phyloP scores from a whole-genome alignment of 352 stramenopile genomes.

The Phytophthora quininea region DNA sequence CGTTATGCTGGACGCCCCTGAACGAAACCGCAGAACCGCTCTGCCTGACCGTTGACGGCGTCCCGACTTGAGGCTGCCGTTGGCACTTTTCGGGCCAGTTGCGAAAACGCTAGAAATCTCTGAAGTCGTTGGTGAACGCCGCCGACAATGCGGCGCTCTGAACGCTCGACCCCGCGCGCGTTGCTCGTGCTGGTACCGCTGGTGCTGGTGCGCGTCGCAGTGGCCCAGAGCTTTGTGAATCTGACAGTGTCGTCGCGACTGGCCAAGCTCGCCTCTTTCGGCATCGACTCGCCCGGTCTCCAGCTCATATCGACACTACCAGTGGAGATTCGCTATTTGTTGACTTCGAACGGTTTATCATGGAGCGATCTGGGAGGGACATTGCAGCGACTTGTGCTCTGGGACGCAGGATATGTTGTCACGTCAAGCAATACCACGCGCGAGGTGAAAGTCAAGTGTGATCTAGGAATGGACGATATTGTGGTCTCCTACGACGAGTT shows the following conservation, averaged over 20 bases:
- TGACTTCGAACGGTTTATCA: slow-evolving; percentile 24
- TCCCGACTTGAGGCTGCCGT: not conserved
- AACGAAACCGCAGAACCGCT: slow-evolving; percentile 14
- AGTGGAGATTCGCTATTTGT: slow-evolving; percentile 35
- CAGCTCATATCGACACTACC: slow-evolving; percentile 31
- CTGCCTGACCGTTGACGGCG: not conserved
- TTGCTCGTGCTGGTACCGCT: slow-evolving; percentile 13
- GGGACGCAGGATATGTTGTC: slow-evolving; percentile 52
- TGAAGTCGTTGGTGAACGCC: slow-evolving; percentile 6
- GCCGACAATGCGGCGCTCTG: slow-evolving; percentile 16
- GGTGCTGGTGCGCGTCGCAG: not conserved
- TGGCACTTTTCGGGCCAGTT: slow-evolving; percentile 26
- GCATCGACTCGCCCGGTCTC: slow-evolving; percentile 39
- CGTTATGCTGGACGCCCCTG: not conserved
- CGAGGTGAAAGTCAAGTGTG: slow-evolving; percentile 37
- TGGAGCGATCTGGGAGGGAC: slow-evolving; percentile 51
- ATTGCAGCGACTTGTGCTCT: slow-evolving; percentile 63
- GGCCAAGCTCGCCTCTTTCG: slow-evolving; percentile 23
- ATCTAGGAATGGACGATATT: slow-evolving; percentile 52
- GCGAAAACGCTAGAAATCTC: slow-evolving; percentile 18
- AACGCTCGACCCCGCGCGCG: not conserved
- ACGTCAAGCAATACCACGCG: slow-evolving; percentile 33
- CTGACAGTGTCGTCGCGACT: slow-evolving; percentile 39
- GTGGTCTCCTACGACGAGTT: slow-evolving; percentile 36
- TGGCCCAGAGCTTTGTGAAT: slow-evolving; percentile 22